phyloP scores from a whole-genome alignment of 805 yeast genomes.

The Brettanomyces bruxellensis region DNA sequence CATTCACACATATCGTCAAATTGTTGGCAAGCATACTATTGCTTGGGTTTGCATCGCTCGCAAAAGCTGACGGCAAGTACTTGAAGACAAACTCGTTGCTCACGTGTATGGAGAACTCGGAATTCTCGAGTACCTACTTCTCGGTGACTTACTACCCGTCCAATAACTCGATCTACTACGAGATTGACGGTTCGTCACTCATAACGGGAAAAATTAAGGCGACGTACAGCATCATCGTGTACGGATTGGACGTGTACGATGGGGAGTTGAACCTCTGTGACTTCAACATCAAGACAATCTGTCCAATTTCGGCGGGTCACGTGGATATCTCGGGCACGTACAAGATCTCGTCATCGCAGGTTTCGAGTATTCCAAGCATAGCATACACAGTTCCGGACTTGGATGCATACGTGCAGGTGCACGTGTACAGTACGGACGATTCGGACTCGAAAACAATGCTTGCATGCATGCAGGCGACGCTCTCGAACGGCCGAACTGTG shows the following conservation, averaged over 20 bases:
- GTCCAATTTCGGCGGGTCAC: conserved; percentile 87
- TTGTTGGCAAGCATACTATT: too few species aligned
- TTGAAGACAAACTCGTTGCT: conserved; percentile 51
- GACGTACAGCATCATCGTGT: conserved; percentile 57
- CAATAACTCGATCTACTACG: conserved; percentile 52
- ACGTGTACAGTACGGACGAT: conserved; percentile 41
- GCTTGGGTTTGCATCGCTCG: neutral
- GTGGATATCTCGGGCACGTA: conserved; percentile 51
- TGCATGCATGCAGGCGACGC: conserved; percentile 88
- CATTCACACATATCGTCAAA: too few species aligned
- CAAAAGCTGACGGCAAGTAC: conserved; percentile 4
- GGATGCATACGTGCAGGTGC: conserved; percentile 82
- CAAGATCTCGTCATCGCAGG: conserved; percentile 28
- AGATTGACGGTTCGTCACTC: conserved; percentile 71
- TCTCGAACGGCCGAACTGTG: conserved; percentile 87
- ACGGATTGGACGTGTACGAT: conserved; percentile 62
- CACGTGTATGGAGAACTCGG: conserved; percentile 89
- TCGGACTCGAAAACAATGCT: conserved; percentile 32
- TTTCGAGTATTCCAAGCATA: conserved; percentile 59
- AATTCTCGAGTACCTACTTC: conserved; percentile 75
- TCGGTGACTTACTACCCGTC: conserved; percentile 66
- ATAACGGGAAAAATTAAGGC: conserved; percentile 67
- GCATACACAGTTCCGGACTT: conserved; percentile 90
- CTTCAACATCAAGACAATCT: conserved; percentile 42
- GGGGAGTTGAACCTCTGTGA: conserved; percentile 57